These are phyloP conservation scores for Pseudocercospora pini-densiflorae DNA, from an alignment of 2,329 filamentous ascomycete species.

Conservation along the genomic window DNA sequence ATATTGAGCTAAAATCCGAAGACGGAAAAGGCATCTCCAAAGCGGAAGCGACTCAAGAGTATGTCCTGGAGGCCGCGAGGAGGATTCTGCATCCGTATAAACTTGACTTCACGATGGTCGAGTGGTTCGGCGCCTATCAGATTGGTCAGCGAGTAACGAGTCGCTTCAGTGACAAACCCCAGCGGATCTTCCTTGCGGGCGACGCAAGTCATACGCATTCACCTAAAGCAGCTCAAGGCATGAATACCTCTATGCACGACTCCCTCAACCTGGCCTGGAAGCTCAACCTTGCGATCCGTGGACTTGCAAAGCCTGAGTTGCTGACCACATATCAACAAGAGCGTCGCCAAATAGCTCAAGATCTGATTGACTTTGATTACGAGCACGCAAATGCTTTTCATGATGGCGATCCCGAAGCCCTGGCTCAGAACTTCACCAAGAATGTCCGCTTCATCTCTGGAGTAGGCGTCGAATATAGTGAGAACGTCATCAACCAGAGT, in stretches of 20 bases:
- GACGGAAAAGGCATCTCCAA: conserved; percentile 39
- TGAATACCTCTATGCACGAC: conserved; percentile 45
- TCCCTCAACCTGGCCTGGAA: conserved; percentile 44
- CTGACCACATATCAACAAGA: conserved; percentile 28
- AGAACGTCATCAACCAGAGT: conserved; percentile 62
- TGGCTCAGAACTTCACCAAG: conserved; percentile 70
- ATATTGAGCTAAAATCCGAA: conserved; percentile 52
- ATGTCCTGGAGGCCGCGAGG: conserved; percentile 69
- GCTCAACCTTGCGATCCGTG: conserved; percentile 24
- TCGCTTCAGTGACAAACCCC: conserved; percentile 41
- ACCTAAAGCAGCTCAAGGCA: conserved; percentile 44
- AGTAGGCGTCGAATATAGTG: conserved; percentile 69
- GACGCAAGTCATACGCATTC: conserved; percentile 43
- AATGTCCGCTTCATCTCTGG: conserved; percentile 77
- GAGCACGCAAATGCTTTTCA: conserved; percentile 59
- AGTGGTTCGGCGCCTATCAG: conserved; percentile 58
- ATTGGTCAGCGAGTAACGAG: conserved; percentile 55
- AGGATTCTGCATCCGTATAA: conserved; percentile 52
- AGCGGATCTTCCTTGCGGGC: conserved; percentile 23
- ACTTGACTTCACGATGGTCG: conserved; percentile 51
- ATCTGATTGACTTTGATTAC: conserved; percentile 51
- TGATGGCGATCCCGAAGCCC: conserved; percentile 64
- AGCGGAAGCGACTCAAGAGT: conserved; percentile 60
- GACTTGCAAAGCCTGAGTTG: conserved; percentile 19
- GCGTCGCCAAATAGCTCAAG: conserved; percentile 44